Base-by-base conservation (phyloP, 495 filamentous ascomycete species). In the Staphylotrichum longicolle region DNA sequence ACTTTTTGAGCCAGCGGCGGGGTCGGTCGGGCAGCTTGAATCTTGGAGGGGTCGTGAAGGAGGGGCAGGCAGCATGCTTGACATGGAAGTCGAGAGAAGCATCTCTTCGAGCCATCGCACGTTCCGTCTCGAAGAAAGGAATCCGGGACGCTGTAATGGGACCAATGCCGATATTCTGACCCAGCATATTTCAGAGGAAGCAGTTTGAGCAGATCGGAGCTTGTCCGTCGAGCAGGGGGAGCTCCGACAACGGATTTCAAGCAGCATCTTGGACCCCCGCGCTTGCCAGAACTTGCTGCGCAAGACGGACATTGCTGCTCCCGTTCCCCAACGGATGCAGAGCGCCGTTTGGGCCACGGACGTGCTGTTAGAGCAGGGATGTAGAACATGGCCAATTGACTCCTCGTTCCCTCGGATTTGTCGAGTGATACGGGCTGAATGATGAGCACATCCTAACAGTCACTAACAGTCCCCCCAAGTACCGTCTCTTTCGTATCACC, bases 401-500 rank as follows among this genome's bases (percentile, higher is more conserved):
- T 35, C 32, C 44, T 57, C 39, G 46, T 30, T 56, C 12, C 44
- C 54, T 50, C 30, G 50, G 30, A 57, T 56, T 46, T 62, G 58
- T 40, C 48, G 50, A 48, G 61, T 5, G 27, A 15, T 37, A 11
- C 52, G 14, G 45, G 10, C 54, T 39, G 56, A 57, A 59, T 54
- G 62, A 47, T 48, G 8, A n/a, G 20, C 27, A 34, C 34, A 14
- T 32, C 64, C 52, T 65, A 65, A 60, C 66, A 57, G 32, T 50
- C 58, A 66, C 46, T 71, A 69, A 63, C 66, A 64, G 34, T 40
- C 35, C 49, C 49, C 35, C 30, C 51, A 39, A 52, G 20, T 27
- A 27, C 20, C 20, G 33, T 54, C 45, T n/a, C 39, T 52, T 58
- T 15, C 60, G 35, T 33, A 66, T 71, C 70, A 72, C 70, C 68